Evolutionary conservation across 441 rosid species (phyloP).

Genomic region (Oxalis stricta): DNA sequence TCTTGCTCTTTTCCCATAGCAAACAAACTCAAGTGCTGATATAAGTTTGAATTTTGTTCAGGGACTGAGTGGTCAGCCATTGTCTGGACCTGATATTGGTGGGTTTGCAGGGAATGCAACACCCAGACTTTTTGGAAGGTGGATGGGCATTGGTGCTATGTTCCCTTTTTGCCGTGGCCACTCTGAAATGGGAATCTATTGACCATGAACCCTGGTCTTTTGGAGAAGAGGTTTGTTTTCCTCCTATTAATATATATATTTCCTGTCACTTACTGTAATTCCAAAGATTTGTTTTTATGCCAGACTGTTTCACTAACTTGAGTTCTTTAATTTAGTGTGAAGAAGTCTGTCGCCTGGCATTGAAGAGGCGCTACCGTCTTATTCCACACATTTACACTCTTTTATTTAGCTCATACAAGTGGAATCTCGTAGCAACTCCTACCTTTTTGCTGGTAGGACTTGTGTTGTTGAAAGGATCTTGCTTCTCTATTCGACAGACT

Average conservation of each 20-base stretch:
- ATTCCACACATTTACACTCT: conserved; percentile 77
- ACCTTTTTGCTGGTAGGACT: conserved; percentile 69
- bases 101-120: conserved; percentile 91
- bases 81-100: conserved; percentile 98
- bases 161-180: conserved; percentile 97
- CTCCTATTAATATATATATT: background rate
- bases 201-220: conserved; percentile 98
- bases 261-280: conserved; percentile 2
- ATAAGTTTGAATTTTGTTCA: conserved; percentile 18
- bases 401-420: conserved; percentile 70
- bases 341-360: conserved; percentile 83
- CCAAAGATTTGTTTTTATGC: background rate
- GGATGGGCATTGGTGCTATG: conserved; percentile 97
- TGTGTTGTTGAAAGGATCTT: conserved; percentile 2
- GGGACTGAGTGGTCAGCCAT: conserved; percentile 96
- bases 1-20: background rate
- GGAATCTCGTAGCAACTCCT: conserved; percentile 85
- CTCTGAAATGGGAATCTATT: conserved; percentile 49
- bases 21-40: conserved; percentile 5
- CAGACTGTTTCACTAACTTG: no score
- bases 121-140: conserved; percentile 80
- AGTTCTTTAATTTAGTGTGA: conserved; percentile 49
- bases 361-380: conserved; percentile 85
- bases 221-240: conserved; percentile 76
- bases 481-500: conserved; percentile 2